These are phyloP conservation scores for Puccinia brachypodii DNA, from an alignment of 1,284 basidiomycete genomes.

Conservation along the genomic window DNA sequence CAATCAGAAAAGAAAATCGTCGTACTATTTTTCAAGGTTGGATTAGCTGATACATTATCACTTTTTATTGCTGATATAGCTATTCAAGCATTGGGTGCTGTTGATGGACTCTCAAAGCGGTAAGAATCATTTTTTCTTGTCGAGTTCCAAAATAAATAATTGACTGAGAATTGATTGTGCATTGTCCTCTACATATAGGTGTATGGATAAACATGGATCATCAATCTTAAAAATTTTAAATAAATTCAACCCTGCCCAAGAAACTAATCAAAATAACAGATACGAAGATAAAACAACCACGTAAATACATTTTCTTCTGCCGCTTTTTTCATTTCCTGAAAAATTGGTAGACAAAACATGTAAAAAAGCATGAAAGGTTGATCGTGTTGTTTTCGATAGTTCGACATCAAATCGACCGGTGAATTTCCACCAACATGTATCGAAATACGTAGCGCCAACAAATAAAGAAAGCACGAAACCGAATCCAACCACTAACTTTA, in stretches of 20 bases:
- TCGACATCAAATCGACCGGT: not conserved
- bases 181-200: not conserved
- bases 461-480: not conserved
- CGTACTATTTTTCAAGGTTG: too few species aligned
- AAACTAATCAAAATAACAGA: not conserved
- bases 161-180: too few species aligned
- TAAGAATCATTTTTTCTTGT: too few species aligned
- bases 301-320: not conserved
- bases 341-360: not conserved
- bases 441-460: conserved; percentile 5
- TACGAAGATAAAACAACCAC: not conserved
- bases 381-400: not conserved
- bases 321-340: not conserved
- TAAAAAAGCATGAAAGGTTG: not conserved
- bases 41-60: not conserved
- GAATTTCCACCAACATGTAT: conserved; percentile 16
- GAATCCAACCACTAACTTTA: not conserved
- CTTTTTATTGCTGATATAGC: not conserved
- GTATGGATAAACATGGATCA: not conserved
- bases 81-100: not conserved
- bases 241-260: not conserved
- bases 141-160: too few species aligned
- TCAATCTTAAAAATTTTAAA: conserved; percentile 18
- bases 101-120: not conserved
- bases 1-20: too few species aligned